These are phyloP conservation scores for Malassezia restricta DNA, from an alignment of 1,284 basidiomycete genomes.

Conservation along the genomic window DNA sequence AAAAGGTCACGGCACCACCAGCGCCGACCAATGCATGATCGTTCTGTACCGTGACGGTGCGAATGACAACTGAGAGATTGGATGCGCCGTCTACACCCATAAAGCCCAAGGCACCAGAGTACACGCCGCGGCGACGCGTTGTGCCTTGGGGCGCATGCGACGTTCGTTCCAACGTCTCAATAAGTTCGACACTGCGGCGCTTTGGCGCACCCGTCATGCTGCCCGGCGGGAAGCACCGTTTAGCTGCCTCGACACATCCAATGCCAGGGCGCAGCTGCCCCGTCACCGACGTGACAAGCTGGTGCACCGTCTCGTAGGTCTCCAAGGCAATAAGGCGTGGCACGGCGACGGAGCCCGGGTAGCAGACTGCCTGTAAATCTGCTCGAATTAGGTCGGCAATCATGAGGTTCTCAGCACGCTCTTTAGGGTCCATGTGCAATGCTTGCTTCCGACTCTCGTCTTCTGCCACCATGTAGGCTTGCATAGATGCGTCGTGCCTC, in stretches of 20 bases:
- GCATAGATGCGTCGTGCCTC: slow-evolving; percentile 18
- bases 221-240: slow-evolving; percentile 56
- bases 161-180: slow-evolving; percentile 62
- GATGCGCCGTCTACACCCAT: slow-evolving; percentile 76
- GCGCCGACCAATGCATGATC: slow-evolving; percentile 58
- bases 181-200: slow-evolving; percentile 77
- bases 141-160: slow-evolving; percentile 6
- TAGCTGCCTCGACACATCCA: slow-evolving; percentile 60
- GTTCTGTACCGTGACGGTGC: slow-evolving; percentile 73
- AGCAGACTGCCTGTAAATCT: slow-evolving; percentile 64
- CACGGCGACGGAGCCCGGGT: slow-evolving; percentile 63
- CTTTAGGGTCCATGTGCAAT: slow-evolving; percentile 68
- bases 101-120: slow-evolving; percentile 77
- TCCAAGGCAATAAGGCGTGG: slow-evolving; percentile 79
- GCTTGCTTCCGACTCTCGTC: slow-evolving; percentile 48
- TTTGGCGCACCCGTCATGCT: slow-evolving; percentile 98
- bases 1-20: slow-evolving; percentile 87
- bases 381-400: slow-evolving; percentile 93
- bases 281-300: slow-evolving; percentile 78
- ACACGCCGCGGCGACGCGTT: slow-evolving; percentile 56
- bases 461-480: slow-evolving; percentile 20
- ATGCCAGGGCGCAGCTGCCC: slow-evolving; percentile 50
- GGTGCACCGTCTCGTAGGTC: slow-evolving; percentile 88
- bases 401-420: slow-evolving; percentile 95
- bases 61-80: slow-evolving; percentile 90